phyloP scores from a whole-genome alignment of 192 early-diverging fungal genomes.

The Coemansia sp. region DNA sequence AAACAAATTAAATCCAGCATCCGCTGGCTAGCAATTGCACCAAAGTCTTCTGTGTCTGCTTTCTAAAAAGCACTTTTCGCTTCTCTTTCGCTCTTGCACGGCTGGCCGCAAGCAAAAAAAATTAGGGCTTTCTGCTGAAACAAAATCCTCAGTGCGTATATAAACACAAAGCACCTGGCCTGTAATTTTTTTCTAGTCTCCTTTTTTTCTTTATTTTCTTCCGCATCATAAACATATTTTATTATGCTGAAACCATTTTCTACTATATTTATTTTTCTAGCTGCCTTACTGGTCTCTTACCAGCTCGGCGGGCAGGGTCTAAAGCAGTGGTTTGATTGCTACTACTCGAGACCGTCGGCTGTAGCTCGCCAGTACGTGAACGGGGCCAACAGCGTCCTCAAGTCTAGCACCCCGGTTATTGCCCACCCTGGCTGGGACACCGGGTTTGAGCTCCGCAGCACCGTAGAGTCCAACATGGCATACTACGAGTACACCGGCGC shows the following conservation, averaged over 20 bases:
- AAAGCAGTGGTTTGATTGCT: not conserved
- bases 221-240: not conserved
- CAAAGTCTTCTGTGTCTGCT: not conserved
- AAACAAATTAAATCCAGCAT: no score
- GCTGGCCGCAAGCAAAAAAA: not conserved
- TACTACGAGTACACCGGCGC: constrained; percentile 7
- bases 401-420: not conserved
- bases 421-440: not conserved
- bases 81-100: not conserved
- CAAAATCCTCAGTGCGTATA: not conserved
- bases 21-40: no score
- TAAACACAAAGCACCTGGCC: not conserved
- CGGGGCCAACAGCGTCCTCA: not conserved
- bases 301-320: not conserved
- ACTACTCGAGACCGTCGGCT: not conserved
- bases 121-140: no score
- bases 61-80: not conserved
- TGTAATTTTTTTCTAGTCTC: not conserved
- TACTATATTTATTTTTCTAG: not conserved
- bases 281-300: not conserved
- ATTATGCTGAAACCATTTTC: constrained; percentile 3
- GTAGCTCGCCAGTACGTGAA: not conserved
- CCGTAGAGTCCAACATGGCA: not conserved
- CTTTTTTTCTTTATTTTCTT: not conserved
- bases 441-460: constrained; percentile 1